Percentiles rank a stretch among this genome's conserved stretches.
phyloP scores from a whole-genome alignment of 495 filamentous ascomycete genomes.

The Jackrogersella minutella region DNA sequence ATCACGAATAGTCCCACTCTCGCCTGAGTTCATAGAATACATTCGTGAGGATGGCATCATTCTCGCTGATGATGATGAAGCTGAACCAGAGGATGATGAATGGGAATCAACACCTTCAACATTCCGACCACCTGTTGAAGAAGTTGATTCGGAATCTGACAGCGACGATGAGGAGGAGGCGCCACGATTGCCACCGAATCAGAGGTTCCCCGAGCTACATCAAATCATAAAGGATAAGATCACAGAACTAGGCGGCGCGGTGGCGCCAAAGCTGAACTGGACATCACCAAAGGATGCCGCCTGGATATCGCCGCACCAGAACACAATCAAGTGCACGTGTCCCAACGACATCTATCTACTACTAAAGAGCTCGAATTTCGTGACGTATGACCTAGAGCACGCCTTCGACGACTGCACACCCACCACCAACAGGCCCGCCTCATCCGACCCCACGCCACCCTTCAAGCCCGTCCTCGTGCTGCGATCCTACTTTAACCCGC shows the following conservation, averaged over 20 bases:
- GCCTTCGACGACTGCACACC: constrained; percentile 81
- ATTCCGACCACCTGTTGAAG: constrained; percentile 42
- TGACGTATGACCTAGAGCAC: constrained; percentile 92
- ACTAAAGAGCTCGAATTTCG: constrained; percentile 90
- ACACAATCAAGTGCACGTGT: constrained; percentile 85
- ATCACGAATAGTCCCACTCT: constrained; percentile 81
- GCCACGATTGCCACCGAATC: constrained; percentile 50
- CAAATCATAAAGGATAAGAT: constrained; percentile 77
- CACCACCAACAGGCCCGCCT: constrained; percentile 48
- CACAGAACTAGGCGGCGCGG: constrained; percentile 77
- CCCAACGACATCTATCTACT: constrained; percentile 93
- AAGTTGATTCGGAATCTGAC: constrained; percentile 54
- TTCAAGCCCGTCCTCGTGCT: constrained; percentile 71
- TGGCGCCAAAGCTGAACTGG: constrained; percentile 96
- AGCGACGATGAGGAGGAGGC: constrained; percentile 46
- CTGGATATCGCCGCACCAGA: constrained; percentile 87
- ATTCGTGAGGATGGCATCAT: constrained; percentile 93
- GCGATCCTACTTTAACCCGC: constrained; percentile 84
- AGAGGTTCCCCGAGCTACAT: constrained; percentile 73
- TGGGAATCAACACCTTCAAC: constrained; percentile 50
- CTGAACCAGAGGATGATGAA: constrained; percentile 56
- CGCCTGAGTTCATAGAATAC: constrained; percentile 78
- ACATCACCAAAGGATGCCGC: constrained; percentile 94
- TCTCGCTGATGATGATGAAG: constrained; percentile 68
- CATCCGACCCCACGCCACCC: constrained; percentile 53